Base-by-base conservation (phyloP, 2,329 filamentous ascomycete species). In the Microdochium nivale region DNA sequence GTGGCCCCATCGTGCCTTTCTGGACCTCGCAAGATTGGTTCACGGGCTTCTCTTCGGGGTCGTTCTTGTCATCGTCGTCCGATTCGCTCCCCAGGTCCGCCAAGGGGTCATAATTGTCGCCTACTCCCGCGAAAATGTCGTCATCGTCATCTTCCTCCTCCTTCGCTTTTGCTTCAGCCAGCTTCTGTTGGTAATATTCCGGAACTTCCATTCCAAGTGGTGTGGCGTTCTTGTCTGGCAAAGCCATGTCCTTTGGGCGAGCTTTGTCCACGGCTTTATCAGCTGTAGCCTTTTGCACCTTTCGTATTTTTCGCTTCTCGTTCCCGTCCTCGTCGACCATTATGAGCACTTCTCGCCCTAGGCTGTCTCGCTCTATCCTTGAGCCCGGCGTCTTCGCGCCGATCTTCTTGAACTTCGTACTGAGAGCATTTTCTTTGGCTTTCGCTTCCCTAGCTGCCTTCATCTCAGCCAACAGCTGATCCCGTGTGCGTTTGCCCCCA, bases 141-240 rank as follows among this genome's bases (percentile, higher is more conserved):
- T 81, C 65, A 50, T 86, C 75, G 52, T 80, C 73, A 35, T 80
- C 72, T 21, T 80, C 74, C 56, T 75, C 68, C 53, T 78, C 70
- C 10, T 75, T 21, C 23, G 40, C 40, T 44, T 44, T 11, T 11
- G 40, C 40, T 44, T 44, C 65, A 52, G 67, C 64, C 7, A 68
- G 66, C 33, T 73, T 71, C 46, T 74, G 67, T 52, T 76, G 76
- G 59, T 79, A 81, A 35, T 76, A 71, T 49, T 84, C 80, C 2
- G 83, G 81, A 8, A 86, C 78, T 52, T 84, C 80, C 81, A 86
- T 85, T 0, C 82, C 83, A 1, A 85, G 67, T 0, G 81, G 80
- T 56, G 77, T 76, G 23, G 71, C 74, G 54, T 78, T 70, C 54
- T 80, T 78, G 54, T 80, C 76, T 2, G 77, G 77, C 67, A 77